Evolutionary conservation across 345 rosid genomes (phyloP), one percentile per base, ranked within the genome.

Genomic region (Erodium maritimum): DNA sequence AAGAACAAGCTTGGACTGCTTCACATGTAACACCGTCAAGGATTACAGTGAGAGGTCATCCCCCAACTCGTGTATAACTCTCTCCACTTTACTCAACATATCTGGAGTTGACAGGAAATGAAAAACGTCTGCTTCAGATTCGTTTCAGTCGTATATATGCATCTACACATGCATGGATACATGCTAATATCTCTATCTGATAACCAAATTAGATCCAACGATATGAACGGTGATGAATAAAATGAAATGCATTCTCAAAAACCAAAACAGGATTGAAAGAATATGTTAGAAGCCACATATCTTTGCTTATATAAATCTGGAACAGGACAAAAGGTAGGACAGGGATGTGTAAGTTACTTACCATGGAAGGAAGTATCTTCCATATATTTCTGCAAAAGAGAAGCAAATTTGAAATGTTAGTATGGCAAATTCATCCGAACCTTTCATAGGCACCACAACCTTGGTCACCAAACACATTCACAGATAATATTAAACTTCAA

Each of bases 341-440:
- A 29, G 8, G 34, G 56, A 61, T n/a, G n/a, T n/a, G n/a, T n/a
- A 61, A 19, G 68, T 62, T 56, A 53, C 60, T 72, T 66, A 88
- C 95, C 98, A 73, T 84, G 91, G 76, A 91, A 88, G 48, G 88
- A 70, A 21, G 91, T 77, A 79, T 88, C 95, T 65, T 81, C 90
- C 91, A 86, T 84, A 71, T 71, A 86, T 64, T 63, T 82, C 96
- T 88, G 83, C 73, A 59, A 68, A 62, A 63, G n/a, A n/a, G n/a
- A 69, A 61, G 70, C 60, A 69, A 60, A 64, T 20, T 46, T 29
- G 51, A 55, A 48, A 19, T 48, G 56, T 25, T 25, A 34, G 19
- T 50, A 0, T 21, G 5, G 45, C 14, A 54, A 14, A 17, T 13
- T 42, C 20, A 51, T 29, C 19, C 1, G 37, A 13, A 21, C n/a